Evolutionary conservation across 2,329 filamentous ascomycete genomes (phyloP), one percentile per base, ranked within the genome.

Genomic region (Cladophialophora yegresii): DNA sequence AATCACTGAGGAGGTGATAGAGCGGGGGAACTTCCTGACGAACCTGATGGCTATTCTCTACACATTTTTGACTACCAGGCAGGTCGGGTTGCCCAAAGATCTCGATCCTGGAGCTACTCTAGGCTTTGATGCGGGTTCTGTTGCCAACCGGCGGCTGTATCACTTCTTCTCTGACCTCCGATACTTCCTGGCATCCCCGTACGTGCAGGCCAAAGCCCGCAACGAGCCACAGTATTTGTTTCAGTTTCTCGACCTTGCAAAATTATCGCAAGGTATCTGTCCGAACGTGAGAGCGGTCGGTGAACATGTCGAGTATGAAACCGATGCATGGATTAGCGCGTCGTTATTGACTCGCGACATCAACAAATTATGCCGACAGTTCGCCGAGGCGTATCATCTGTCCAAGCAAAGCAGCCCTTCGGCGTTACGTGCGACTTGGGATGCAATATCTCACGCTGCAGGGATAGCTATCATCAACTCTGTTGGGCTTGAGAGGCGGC

Each of bases 261-360:
- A 97, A 76, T 84, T 99, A 53, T 93, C 97, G 69, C 96, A 99
- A 78, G 93, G 95, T 30, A 97, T 99, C 62, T 97, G 93, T 71
- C 95, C 95, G 1, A 99, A 98, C 72, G 83, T 93, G 53, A 86
- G 96, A 67, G 95, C 93, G 2, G 86, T 97, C 23, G 92, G 93
- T 16, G 95, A 98, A 73, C 95, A 99, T 75, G 91, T 99, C 33
- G 96, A 99, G 76, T 99, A 98, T 74, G 95, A 99, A 77, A 96
- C 93, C 1, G 96, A 99, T 77, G 90, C 92, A 22, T 99, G 95
- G 95, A 98, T 99, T 59, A 96, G 91, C 63, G 93, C 95, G 3
- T 96, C 93, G 6, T 83, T 98, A 57, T 90, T 99, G 63, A 97
- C 95, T 56, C 86, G 93, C 57, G 93, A 99, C 75, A 93, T 99